A percentile compares a stretch with the other conserved stretches of the same genome.
phyloP scores from a whole-genome alignment of 2,329 filamentous ascomycete genomes.

The Phialophora expanda region DNA sequence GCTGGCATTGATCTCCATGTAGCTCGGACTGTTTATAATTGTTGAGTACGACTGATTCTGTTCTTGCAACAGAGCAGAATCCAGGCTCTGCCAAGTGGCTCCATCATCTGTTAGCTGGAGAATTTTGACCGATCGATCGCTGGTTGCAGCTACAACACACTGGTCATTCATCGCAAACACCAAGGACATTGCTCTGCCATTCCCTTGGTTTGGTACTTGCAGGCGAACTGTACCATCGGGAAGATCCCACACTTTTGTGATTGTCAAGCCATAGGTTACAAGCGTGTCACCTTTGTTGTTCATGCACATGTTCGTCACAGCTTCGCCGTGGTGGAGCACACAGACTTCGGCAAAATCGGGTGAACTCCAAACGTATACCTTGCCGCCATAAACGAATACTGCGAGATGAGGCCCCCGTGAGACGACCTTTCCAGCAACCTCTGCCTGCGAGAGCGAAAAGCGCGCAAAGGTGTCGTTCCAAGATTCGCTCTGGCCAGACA shows the following conservation, averaged over 20 bases:
- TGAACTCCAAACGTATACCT: conserved; percentile 37
- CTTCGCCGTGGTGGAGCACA: conserved; percentile 36
- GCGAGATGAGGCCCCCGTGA: conserved; percentile 38
- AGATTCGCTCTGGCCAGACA: conserved; percentile 12
- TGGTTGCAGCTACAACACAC: conserved; percentile 17
- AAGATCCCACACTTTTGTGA: conserved; percentile 38
- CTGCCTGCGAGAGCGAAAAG: conserved; percentile 14
- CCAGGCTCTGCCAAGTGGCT: conserved; percentile 7
- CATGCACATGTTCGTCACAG: conserved; percentile 30
- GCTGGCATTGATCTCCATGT: conserved; percentile 33
- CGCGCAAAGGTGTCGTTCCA: conserved; percentile 26
- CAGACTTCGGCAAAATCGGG: conserved; percentile 38
- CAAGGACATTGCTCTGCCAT: conserved; percentile 30
- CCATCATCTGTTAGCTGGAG: conserved; percentile 7
- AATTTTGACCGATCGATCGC: conserved; percentile 17
- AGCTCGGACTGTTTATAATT: conserved; percentile 30
- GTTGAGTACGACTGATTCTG: background rate
- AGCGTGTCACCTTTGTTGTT: conserved; percentile 30
- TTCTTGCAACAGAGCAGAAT: conserved; percentile 16
- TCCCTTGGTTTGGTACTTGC: conserved; percentile 23
- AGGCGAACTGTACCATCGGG: conserved; percentile 21
- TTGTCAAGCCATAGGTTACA: conserved; percentile 34
- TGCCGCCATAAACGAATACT: conserved; percentile 37
- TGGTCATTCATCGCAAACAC: conserved; percentile 16
- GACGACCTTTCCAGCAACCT: conserved; percentile 18